These are phyloP conservation scores for Jatropha multifida DNA, from an alignment of 441 rosid genomes.

Conservation along the genomic window DNA sequence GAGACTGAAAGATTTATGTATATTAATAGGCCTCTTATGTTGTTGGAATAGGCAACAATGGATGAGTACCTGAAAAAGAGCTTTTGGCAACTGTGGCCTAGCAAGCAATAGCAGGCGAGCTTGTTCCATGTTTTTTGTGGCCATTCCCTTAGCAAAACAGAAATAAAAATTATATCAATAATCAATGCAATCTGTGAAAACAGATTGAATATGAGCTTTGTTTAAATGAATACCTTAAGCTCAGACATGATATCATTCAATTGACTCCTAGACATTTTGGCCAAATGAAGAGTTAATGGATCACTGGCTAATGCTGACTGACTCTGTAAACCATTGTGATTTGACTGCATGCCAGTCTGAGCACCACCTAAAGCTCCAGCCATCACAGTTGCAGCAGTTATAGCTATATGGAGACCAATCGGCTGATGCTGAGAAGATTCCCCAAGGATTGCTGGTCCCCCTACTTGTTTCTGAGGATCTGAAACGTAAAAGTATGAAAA, in stretches of 20 bases:
- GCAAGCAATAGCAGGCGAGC: conserved; percentile 74
- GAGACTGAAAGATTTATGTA: background rate
- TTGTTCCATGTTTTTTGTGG: conserved; percentile 65
- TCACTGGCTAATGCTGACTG: conserved; percentile 63
- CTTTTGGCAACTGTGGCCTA: conserved; percentile 76
- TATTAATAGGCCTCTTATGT: background rate
- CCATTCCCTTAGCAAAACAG: conserved; percentile 55
- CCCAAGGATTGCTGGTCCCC: conserved; percentile 46
- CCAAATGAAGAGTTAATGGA: conserved; percentile 84
- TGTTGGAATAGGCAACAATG: background rate
- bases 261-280: conserved; percentile 88
- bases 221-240: conserved; percentile 56
- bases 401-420: conserved; percentile 80
- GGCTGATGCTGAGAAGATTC: conserved; percentile 68
- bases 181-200: conserved; percentile 11
- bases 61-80: conserved; percentile 76
- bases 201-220: conserved; percentile 8
- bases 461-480: conserved; percentile 67
- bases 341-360: conserved; percentile 53
- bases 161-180: conserved; percentile 14
- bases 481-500: conserved; percentile 17
- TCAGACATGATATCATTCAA: conserved; percentile 72
- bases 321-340: conserved; percentile 47
- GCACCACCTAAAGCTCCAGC: conserved; percentile 76
- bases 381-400: conserved; percentile 74